Evolutionary conservation across 371 early-diverging fungal genomes (phyloP), one percentile per base, ranked within the genome.

Genomic region (Blastocladiella emersonii): DNA sequence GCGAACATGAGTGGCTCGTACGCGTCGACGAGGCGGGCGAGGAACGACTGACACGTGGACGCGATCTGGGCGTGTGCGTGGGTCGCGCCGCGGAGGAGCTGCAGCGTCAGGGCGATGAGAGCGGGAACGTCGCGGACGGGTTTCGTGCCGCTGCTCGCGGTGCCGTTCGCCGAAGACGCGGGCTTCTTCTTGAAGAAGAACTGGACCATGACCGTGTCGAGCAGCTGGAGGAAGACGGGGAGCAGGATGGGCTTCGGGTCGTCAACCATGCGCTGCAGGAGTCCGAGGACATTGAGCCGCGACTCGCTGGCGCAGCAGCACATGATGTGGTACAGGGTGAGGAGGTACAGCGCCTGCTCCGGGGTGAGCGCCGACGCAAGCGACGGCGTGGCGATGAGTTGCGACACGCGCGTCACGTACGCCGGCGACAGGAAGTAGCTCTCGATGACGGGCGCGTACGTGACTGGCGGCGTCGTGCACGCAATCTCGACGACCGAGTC

Each of bases 301-400:
- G 45, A 19, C 25, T 59, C 60, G 44, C n/a, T n/a, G 8, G 60
- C 60, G 41, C 41, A 21, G 60, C 60, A 59, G 60, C 60, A 59
- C 60, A 59, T 17, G 17, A 37, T 15, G 25, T 59, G 60, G 44
- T 34, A 59, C 30, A 12, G 12, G 27, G 45, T 43, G 15, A 59
- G 10, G 21, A 59, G 15, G 60, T 59, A n/a, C 27, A 37, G 45
- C 25, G 41, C 37, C 5, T 59, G 41, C 45, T 59, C 60, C 25
- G 15, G 27, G 12, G 60, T 27, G 36, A 59, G 30, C 15, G 41
- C 4, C 3, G n/a, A 15, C 21, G 44, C 23, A 25, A 59, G 25
- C 13, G 60, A 10, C 3, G 41, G 44, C 30, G 60, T 2, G 60
- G 60, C 41, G 15, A 56, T 13, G 5, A 56, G 34, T 56, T 56